Percentiles rank a stretch among this genome's conserved stretches.
phyloP scores from a whole-genome alignment of 139 green algal genomes.

The Marvania coccoides region DNA sequence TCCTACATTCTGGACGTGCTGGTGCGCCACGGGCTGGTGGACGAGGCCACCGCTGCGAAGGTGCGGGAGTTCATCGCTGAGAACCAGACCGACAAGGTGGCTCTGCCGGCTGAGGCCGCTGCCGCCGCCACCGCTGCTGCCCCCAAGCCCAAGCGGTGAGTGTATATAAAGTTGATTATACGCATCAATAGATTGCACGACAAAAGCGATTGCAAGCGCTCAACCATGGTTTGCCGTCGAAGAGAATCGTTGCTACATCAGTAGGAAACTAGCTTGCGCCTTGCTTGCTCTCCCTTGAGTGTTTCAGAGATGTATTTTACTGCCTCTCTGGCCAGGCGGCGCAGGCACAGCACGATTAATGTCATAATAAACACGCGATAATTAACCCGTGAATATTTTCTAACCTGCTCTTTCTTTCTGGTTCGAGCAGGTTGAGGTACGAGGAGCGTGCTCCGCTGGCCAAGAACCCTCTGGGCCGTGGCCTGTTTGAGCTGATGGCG shows the following conservation, averaged over 20 bases:
- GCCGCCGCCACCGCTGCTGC: slow-evolving; percentile 18
- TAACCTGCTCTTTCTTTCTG: no score
- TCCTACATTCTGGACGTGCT: slow-evolving; percentile 58
- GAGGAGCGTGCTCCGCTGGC: slow-evolving; percentile 60
- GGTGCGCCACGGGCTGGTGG: slow-evolving; percentile 50
- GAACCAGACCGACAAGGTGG: slow-evolving; percentile 78
- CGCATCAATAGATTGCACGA: slow-evolving; percentile 1
- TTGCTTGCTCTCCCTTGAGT: no score
- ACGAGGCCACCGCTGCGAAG: slow-evolving; percentile 36
- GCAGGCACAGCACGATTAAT: no score
- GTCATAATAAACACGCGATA: neutral
- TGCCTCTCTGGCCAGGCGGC: no score
- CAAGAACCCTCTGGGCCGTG: slow-evolving; percentile 56
- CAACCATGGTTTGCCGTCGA: neutral
- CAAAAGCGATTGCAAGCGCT: slow-evolving; percentile 9
- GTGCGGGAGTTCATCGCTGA: slow-evolving; percentile 77
- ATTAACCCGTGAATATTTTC: no score
- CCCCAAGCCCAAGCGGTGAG: slow-evolving; percentile 36
- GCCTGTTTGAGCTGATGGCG: slow-evolving; percentile 86
- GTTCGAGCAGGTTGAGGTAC: slow-evolving; percentile 70
- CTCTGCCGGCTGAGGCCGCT: slow-evolving; percentile 9
- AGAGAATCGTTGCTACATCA: no score
- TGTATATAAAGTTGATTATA: neutral
- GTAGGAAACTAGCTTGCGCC: no score
- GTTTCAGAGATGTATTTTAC: no score